Percentiles rank a stretch among this genome's conserved stretches.
Conservation (phyloP, 1,284 basidiomycete genomes). For the Cutaneotrichosporon sp. region DNA sequence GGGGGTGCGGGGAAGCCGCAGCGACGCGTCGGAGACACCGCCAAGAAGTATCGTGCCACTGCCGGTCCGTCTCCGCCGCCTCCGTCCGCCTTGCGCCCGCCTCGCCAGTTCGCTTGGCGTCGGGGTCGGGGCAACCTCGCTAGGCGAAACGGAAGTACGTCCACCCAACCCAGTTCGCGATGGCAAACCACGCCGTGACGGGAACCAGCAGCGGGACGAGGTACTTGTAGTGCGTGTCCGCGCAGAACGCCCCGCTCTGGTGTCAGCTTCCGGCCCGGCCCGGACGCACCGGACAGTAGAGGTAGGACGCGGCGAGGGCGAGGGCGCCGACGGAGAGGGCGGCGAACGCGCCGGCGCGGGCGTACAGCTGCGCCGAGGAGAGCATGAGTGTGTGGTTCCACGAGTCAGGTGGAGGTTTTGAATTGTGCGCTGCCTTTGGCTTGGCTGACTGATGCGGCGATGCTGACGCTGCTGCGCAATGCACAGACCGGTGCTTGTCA, state of each 20-base stretch:
- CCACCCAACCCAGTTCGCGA: slow-evolving; percentile 97
- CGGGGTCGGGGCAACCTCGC: no score
- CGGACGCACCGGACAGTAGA: slow-evolving; percentile 15
- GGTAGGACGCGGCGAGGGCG: slow-evolving; percentile 19
- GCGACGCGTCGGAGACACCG: no score
- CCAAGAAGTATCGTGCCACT: no score
- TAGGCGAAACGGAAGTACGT: slow-evolving; percentile 83
- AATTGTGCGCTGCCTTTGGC: neutral
- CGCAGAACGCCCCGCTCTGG: neutral
- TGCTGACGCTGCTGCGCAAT: no score
- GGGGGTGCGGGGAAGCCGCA: no score
- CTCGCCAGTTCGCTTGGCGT: no score
- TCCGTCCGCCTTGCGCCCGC: no score
- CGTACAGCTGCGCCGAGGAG: slow-evolving; percentile 13
- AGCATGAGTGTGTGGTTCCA: neutral
- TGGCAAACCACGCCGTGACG: slow-evolving; percentile 79
- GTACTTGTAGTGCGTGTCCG: slow-evolving; percentile 87
- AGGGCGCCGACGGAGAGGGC: neutral
- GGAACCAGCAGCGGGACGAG: slow-evolving; percentile 76
- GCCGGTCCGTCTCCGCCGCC: no score
- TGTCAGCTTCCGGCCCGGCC: neutral
- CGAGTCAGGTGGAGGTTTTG: neutral
- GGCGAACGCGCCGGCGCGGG: slow-evolving; percentile 1
- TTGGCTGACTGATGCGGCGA: no score
- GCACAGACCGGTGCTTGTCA: no score